Evolutionary conservation across 345 rosid genomes (phyloP).

Genomic region (Eucalyptus rudis): DNA sequence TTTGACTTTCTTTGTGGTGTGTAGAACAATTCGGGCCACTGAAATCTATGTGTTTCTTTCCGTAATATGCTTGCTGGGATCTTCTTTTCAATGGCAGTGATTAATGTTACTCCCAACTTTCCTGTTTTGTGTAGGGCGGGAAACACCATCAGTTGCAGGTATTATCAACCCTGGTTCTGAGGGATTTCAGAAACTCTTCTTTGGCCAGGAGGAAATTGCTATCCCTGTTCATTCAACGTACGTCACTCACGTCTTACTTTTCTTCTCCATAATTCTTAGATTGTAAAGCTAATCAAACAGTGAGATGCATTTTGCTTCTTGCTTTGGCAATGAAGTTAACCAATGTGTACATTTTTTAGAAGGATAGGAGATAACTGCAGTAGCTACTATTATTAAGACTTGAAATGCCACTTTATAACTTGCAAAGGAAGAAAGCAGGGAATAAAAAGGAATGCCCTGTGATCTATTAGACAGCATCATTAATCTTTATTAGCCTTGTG

Average conservation of each 20-base stretch:
- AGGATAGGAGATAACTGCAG: neutral
- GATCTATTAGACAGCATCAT: neutral
- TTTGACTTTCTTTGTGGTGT: constrained; percentile 95
- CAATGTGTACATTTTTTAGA: neutral
- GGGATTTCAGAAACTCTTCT: constrained; percentile 95
- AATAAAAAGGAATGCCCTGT: neutral
- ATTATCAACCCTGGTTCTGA: constrained; percentile 88
- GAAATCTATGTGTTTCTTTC: neutral
- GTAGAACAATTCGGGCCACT: neutral
- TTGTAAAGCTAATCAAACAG: neutral
- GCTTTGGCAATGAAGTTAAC: neutral
- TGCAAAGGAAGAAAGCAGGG: neutral
- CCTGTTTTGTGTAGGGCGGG: constrained; percentile 45
- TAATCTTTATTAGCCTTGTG: neutral
- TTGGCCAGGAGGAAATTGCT: constrained; percentile 99
- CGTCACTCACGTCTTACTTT: neutral
- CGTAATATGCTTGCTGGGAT: neutral
- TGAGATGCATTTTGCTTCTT: neutral
- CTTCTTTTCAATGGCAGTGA: neutral
- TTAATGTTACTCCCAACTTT: neutral
- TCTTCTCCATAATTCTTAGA: neutral
- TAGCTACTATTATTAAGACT: neutral
- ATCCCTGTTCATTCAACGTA: constrained; percentile 94
- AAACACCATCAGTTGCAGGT: constrained; percentile 97
- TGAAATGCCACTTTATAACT: neutral